Base-by-base conservation (phyloP, 2,329 filamentous ascomycete genomes). In the Neonectria punicea region DNA sequence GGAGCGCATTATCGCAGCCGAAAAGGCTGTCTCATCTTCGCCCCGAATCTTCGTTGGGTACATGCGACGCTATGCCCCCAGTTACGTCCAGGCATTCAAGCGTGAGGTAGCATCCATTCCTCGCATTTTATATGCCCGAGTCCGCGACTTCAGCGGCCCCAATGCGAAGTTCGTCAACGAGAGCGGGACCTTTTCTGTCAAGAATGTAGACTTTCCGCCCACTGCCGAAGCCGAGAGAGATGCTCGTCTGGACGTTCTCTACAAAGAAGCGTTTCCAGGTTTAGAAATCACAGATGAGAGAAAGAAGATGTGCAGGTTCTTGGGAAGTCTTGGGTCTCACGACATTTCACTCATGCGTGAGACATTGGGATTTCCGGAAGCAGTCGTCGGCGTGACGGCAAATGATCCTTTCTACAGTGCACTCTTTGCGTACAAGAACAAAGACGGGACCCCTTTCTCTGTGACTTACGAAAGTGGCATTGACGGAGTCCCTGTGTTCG, bases 21-120 rank as follows among this genome's bases (percentile, higher is more conserved):
- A 87, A 70, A 73, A 75, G 18, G 70, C 67, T 4, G 80, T 81
- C 2, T 71, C 73, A 25, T 81, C 80, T 0, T 58, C 79, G 81
- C 4, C 69, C 68, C 75, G 77, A 5, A 80, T 89, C 4, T 86
- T 90, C 69, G 85, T 90, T 1, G 87, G 86, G 2, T 89, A 87
- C 67, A 89, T 89, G 81, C 80, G 88, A 20, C 81, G 88, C 39
- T 89, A 89, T 71, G 87, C 88, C 0, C 76, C 85, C 0, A 81
- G 82, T 70, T 39, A 39, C 14, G 76, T 80, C 1, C 78, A 85
- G 16, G 82, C 85, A 0, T 82, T 89, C 58, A 80, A 83, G 67
- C 51, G 70, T 18, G 88, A 90, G 69, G 77, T 90, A 1, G 81
- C 76, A 0, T 74, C 73, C 0, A 80, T 89, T 7, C 80, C 78